These are phyloP conservation scores for Flaveria bidentis DNA, from an alignment of 129 eudicot genomes.

Conservation along the genomic window DNA sequence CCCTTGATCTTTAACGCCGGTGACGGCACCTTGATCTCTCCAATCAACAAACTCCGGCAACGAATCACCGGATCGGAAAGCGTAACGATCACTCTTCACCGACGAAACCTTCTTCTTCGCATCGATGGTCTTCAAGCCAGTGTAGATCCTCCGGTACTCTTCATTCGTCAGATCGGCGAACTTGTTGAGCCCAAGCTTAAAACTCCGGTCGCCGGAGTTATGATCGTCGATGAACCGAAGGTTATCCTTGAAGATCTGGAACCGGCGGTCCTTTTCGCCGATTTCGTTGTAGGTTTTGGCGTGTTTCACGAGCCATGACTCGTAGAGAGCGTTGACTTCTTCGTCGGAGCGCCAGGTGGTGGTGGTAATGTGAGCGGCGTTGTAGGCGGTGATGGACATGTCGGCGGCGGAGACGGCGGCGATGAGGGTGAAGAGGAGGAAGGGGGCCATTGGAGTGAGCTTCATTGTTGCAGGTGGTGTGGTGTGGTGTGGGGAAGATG, in stretches of 20 bases:
- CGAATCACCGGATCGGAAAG: constrained; percentile 45
- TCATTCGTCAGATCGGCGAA: constrained; percentile 84
- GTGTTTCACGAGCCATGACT: constrained; percentile 71
- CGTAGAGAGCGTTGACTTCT: constrained; percentile 61
- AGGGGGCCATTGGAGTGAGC: constrained; percentile 37
- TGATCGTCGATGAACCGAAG: constrained; percentile 65
- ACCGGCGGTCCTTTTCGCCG: constrained; percentile 72
- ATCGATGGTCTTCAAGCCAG: constrained; percentile 45
- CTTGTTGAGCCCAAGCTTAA: constrained; percentile 64
- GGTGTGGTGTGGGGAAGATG: not conserved
- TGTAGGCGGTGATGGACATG: constrained; percentile 61
- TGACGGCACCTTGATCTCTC: constrained; percentile 83
- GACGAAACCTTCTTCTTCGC: constrained; percentile 27
- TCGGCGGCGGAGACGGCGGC: constrained; percentile 55
- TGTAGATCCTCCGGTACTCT: constrained; percentile 56
- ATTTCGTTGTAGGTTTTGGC: constrained; percentile 66
- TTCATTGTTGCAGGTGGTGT: constrained; percentile 21
- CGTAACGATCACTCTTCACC: constrained; percentile 52
- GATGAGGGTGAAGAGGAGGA: constrained; percentile 37
- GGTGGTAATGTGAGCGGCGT: not conserved
- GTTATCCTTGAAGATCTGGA: constrained; percentile 85
- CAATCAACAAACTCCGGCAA: constrained; percentile 81
- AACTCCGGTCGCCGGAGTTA: constrained; percentile 49
- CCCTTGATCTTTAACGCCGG: constrained; percentile 83
- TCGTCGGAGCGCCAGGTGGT: constrained; percentile 41